These are phyloP conservation scores for Claviceps sp. DNA, from an alignment of 2,329 filamentous ascomycete species.

Conservation along the genomic window DNA sequence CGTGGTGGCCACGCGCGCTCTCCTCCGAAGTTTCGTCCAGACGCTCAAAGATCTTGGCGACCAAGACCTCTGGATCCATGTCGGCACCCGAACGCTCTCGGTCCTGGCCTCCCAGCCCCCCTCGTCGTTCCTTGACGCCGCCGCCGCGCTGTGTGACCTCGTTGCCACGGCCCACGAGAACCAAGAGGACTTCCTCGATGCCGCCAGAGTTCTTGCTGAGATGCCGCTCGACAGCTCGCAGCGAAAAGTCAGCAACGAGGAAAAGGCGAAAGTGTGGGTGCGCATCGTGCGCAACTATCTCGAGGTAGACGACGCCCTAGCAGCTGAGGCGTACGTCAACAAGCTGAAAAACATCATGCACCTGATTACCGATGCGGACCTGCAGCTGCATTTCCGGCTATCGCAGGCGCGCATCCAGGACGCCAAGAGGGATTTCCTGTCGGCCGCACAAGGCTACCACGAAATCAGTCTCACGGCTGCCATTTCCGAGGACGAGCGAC, in stretches of 20 bases:
- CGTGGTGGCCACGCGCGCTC: conserved; percentile 59
- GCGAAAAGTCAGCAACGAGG: conserved; percentile 66
- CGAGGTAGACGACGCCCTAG: conserved; percentile 81
- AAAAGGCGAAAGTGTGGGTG: conserved; percentile 79
- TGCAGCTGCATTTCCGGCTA: conserved; percentile 76
- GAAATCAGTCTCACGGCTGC: conserved; percentile 64
- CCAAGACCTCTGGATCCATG: conserved; percentile 57
- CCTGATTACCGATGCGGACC: conserved; percentile 57
- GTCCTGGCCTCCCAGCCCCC: conserved; percentile 47
- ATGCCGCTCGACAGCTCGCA: conserved; percentile 86
- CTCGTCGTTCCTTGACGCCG: conserved; percentile 70
- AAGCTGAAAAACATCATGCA: conserved; percentile 89
- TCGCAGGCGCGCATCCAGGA: conserved; percentile 90
- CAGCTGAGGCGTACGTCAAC: conserved; percentile 79
- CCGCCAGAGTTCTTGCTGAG: conserved; percentile 64
- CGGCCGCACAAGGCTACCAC: conserved; percentile 80
- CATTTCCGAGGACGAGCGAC: conserved; percentile 75
- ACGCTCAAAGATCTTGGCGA: conserved; percentile 48
- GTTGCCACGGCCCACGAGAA: conserved; percentile 73
- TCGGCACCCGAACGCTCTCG: conserved; percentile 60
- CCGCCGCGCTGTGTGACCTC: conserved; percentile 63
- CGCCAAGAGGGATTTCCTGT: conserved; percentile 76
- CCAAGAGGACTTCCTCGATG: conserved; percentile 66
- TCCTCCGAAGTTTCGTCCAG: conserved; percentile 54
- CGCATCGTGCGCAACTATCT: conserved; percentile 89